Conservation (phyloP, 108 stramenopile genomes). For the Discostella stelligeroides region DNA sequence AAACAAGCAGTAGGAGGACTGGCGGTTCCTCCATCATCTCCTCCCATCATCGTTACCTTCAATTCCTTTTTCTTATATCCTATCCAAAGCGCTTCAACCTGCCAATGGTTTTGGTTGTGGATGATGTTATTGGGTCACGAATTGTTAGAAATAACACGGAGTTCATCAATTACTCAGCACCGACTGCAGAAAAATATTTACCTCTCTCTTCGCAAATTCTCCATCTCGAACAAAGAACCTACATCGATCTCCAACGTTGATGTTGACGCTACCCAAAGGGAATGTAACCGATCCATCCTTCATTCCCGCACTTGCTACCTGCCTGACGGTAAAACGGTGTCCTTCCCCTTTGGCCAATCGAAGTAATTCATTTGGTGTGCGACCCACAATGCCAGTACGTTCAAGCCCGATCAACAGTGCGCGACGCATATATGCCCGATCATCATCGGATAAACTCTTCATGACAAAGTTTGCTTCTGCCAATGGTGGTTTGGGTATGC, state of each 20-base stretch:
- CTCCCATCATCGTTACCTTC: conserved; percentile 37
- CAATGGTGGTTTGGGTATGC: conserved; percentile 81
- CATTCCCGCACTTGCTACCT: conserved; percentile 87
- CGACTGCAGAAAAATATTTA: too few species aligned
- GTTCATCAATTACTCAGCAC: too few species aligned
- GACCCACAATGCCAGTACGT: conserved; percentile 40
- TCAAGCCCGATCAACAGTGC: conserved; percentile 79
- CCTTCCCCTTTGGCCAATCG: conserved; percentile 76
- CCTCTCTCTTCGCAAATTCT: conserved; percentile 83
- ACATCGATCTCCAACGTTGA: conserved; percentile 73
- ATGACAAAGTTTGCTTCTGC: conserved; percentile 89
- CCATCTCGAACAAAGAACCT: conserved; percentile 87
- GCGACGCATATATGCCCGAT: conserved; percentile 82
- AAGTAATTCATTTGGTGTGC: conserved; percentile 63
- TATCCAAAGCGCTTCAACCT: conserved; percentile 80
- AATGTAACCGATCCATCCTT: conserved; percentile 86
- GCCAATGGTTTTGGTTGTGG: neutral
- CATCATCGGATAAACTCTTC: conserved; percentile 78
- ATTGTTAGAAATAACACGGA: neutral
- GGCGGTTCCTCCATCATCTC: conserved; percentile 8
- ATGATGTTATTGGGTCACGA: neutral
- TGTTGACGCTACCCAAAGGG: conserved; percentile 73
- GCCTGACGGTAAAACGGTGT: conserved; percentile 73
- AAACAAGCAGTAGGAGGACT: conserved; percentile 70
- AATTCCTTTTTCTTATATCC: conserved; percentile 75